Percentiles rank a stretch among this genome's conserved stretches.
Conservation (phyloP, 2,329 filamentous ascomycete species). For the Purpureocillium lavendulum region DNA sequence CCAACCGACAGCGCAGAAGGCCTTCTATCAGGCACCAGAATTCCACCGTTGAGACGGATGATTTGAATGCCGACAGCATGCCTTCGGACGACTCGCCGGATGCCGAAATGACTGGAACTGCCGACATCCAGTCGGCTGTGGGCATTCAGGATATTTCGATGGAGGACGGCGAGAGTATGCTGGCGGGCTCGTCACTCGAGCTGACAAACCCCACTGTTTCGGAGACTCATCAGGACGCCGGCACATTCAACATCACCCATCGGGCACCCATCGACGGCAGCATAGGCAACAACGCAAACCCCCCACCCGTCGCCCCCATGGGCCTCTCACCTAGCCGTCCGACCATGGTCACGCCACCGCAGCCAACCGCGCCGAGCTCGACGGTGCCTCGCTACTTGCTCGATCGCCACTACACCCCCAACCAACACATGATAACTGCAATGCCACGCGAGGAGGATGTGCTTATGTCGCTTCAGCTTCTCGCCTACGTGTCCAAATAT, state of each 20-base stretch:
- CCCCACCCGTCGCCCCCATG: slow-evolving; percentile 56
- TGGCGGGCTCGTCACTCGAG: slow-evolving; percentile 66
- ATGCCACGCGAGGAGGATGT: slow-evolving; percentile 98
- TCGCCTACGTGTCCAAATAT: slow-evolving; percentile 98
- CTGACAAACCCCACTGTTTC: slow-evolving; percentile 72
- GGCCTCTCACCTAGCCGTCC: slow-evolving; percentile 68
- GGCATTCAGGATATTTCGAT: slow-evolving; percentile 76
- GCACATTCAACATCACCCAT: slow-evolving; percentile 92
- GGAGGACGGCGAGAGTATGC: slow-evolving; percentile 71
- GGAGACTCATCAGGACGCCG: slow-evolving; percentile 70
- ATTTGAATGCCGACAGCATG: slow-evolving; percentile 75
- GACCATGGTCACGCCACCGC: slow-evolving; percentile 60
- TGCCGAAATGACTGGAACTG: slow-evolving; percentile 70
- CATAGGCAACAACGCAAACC: slow-evolving; percentile 64
- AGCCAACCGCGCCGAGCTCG: slow-evolving; percentile 62
- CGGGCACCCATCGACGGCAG: slow-evolving; percentile 77
- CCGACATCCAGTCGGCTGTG: slow-evolving; percentile 73
- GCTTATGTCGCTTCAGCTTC: slow-evolving; percentile 90
- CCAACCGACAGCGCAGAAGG: slow-evolving; percentile 54
- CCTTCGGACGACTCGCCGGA: slow-evolving; percentile 70
- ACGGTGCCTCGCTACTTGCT: slow-evolving; percentile 73
- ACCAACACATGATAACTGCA: slow-evolving; percentile 69
- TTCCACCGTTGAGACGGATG: slow-evolving; percentile 84
- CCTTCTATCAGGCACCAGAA: slow-evolving; percentile 85
- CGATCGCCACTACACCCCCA: slow-evolving; percentile 61